Base-by-base conservation (phyloP, 441 rosid genomes). In the Corymbia calophylla region DNA sequence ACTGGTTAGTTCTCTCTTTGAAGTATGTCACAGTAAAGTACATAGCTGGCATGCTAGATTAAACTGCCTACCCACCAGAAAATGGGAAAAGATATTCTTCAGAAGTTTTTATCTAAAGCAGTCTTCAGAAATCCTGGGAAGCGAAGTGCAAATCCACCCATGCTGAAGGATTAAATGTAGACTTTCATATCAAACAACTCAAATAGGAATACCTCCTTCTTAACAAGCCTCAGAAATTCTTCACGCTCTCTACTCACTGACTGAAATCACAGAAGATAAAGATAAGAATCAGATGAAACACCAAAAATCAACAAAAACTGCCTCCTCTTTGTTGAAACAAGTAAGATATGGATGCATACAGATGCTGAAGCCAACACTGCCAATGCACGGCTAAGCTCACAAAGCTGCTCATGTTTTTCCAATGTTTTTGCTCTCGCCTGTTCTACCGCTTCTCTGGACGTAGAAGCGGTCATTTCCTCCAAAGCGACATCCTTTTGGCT, bases 211-310 rank as follows among this genome's bases (percentile, higher is more conserved):
- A 96, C 98, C 99, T 97, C 99, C 91, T 96, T 94, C 51, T 94
- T 95, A 56, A 96, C 99, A 87, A 96, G 95, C 91, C 94, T 94
- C 90, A 97, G 93, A 91, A 96, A 97, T 94, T 95, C 99, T 92
- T 97, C 99, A 87, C 99, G 97, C 94, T 97, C 99, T 94, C 94
- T 92, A 93, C 98, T 97, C 68, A 97, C 98, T 18, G 99, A 95
- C 98, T 96, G 95, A 81, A 93, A 91, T 55, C 87, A 53, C 64
- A 90, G 88, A 77, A 92, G 89, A 90, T 80, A 90, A 14, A 88
- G 66, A 32, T 29, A 54, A 56, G 32, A 89, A 51, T 48, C 51
- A 48, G n/a, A 48, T 27, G 44, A 87, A 87, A 82, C 31, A 47
- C 39, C 44, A 23, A 39, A 54, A 35, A 53, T 27, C 62, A 32